Conservation (phyloP, 2,329 filamentous ascomycete species). For the Myriosclerotinia curreyana region DNA sequence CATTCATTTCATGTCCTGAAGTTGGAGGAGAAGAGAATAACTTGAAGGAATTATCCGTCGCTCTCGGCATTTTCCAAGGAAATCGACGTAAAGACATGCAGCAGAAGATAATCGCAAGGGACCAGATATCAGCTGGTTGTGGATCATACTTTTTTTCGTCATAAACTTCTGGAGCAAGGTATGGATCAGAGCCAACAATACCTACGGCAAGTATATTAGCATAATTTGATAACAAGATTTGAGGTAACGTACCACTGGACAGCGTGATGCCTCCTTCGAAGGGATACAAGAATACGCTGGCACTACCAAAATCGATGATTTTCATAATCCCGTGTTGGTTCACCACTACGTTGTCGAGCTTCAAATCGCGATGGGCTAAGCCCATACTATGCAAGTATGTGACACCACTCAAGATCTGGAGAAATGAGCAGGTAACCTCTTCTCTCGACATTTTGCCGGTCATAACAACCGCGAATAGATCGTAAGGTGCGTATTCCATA, state of each 20-base stretch:
- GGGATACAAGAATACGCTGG: slow-evolving; percentile 94
- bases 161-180: slow-evolving; percentile 94
- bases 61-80: slow-evolving; percentile 91
- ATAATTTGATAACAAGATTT: neutral
- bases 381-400: slow-evolving; percentile 95
- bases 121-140: slow-evolving; percentile 94
- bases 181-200: slow-evolving; percentile 84
- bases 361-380: slow-evolving; percentile 89
- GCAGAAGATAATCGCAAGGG: slow-evolving; percentile 95
- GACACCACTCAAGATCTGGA: slow-evolving; percentile 93
- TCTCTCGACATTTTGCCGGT: slow-evolving; percentile 94
- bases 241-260: slow-evolving; percentile 65
- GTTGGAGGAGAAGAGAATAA: slow-evolving; percentile 86
- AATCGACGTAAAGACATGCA: slow-evolving; percentile 96
- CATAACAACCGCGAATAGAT: slow-evolving; percentile 98
- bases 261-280: slow-evolving; percentile 87
- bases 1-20: slow-evolving; percentile 51
- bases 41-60: slow-evolving; percentile 92
- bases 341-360: slow-evolving; percentile 96
- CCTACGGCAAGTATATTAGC: slow-evolving; percentile 45
- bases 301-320: slow-evolving; percentile 97
- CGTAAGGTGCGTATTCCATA: slow-evolving; percentile 96
- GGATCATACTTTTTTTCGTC: slow-evolving; percentile 92
- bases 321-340: slow-evolving; percentile 98
- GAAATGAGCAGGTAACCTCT: slow-evolving; percentile 84